These are phyloP conservation scores for Puccinia sorghi DNA, from an alignment of 1,284 basidiomycete species.

Conservation along the genomic window DNA sequence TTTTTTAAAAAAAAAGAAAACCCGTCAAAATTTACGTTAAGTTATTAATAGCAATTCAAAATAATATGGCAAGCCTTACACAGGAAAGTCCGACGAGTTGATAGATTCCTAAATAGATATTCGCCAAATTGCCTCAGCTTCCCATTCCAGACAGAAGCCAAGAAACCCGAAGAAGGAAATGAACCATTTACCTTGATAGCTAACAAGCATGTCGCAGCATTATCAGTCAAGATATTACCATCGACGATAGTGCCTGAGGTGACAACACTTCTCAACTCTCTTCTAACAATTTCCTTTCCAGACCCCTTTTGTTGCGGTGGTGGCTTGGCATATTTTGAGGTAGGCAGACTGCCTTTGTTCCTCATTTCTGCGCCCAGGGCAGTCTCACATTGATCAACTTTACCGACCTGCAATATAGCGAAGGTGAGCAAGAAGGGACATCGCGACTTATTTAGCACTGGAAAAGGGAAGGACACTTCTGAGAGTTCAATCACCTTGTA, in stretches of 20 bases:
- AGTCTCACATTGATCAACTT: conserved; percentile 96
- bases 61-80: conserved; percentile 52
- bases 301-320: conserved; percentile 51
- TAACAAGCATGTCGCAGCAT: conserved; percentile 92
- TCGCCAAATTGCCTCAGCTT: neutral
- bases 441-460: conserved; percentile 70
- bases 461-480: conserved; percentile 63
- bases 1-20: neutral
- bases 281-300: conserved; percentile 57
- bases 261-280: conserved; percentile 91
- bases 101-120: conserved; percentile 19
- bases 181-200: conserved; percentile 68
- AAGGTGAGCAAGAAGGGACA: neutral
- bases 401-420: conserved; percentile 65
- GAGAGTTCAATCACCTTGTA: conserved; percentile 54
- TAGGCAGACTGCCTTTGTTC: conserved; percentile 60
- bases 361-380: conserved; percentile 68
- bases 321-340: conserved; percentile 52
- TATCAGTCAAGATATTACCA: conserved; percentile 80
- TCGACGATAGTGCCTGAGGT: conserved; percentile 97
- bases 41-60: neutral
- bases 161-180: neutral
- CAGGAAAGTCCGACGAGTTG: conserved; percentile 43
- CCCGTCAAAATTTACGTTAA: neutral
- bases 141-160: neutral